phyloP scores from a whole-genome alignment of 2,329 filamentous ascomycete species.

The Fonsecaea erecta region DNA sequence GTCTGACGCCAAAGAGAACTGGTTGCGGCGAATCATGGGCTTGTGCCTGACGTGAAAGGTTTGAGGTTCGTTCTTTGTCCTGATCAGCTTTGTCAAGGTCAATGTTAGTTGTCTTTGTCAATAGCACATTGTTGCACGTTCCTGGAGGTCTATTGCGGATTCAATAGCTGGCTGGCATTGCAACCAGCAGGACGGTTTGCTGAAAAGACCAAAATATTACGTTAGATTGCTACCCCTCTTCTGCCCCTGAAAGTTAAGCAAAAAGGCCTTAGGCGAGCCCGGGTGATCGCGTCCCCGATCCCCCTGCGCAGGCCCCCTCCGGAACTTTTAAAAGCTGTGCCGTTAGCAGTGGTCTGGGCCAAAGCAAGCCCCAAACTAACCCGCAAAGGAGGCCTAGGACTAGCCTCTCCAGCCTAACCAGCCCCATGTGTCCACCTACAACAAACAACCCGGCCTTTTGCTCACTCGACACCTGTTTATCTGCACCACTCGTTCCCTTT shows the following conservation, averaged over 20 bases:
- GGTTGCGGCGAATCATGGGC: slow-evolving; percentile 31
- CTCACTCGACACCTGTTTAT: neutral
- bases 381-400: neutral
- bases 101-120: neutral
- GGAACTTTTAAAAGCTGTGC: neutral
- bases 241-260: neutral
- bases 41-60: slow-evolving; percentile 23
- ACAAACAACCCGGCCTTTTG: neutral
- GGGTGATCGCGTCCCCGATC: neutral
- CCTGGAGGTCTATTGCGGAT: neutral
- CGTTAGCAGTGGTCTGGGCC: slow-evolving; percentile 3
- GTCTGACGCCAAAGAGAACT: slow-evolving; percentile 1
- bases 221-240: slow-evolving; percentile 11
- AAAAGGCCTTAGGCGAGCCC: slow-evolving; percentile 5
- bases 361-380: slow-evolving; percentile 8
- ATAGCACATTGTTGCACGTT: neutral
- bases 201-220: slow-evolving; percentile 17
- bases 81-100: neutral
- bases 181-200: neutral
- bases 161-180: neutral
- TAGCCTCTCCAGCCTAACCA: no score
- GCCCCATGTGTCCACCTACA: neutral
- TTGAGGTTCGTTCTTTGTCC: neutral
- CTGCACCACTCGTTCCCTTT: neutral
- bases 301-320: neutral